These are phyloP conservation scores for Athelia sp. DNA, from an alignment of 1,284 basidiomycete species.

Conservation along the genomic window DNA sequence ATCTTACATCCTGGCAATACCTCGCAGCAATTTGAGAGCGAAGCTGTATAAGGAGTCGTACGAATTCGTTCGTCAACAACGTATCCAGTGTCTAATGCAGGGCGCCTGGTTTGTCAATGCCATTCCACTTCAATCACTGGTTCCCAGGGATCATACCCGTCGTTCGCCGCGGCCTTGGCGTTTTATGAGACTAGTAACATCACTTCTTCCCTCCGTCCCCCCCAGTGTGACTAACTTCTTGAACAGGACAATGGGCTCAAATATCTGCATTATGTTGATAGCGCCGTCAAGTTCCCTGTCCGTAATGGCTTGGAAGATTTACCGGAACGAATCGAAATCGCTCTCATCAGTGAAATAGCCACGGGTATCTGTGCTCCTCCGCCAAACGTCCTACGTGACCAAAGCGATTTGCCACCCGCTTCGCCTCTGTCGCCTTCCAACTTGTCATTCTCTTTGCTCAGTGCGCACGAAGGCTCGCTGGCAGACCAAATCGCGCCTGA, in stretches of 20 bases:
- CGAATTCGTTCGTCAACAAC: constrained; percentile 89
- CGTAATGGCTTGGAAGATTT: constrained; percentile 82
- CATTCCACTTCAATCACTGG: constrained; percentile 42
- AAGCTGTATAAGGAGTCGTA: constrained; percentile 90
- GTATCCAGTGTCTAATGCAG: constrained; percentile 82
- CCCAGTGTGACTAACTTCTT: constrained; percentile 2
- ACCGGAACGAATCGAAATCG: constrained; percentile 80
- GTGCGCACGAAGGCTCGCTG: constrained; percentile 68
- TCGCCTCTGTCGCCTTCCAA: constrained; percentile 57
- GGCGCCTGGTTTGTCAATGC: constrained; percentile 92
- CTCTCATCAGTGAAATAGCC: constrained; percentile 72
- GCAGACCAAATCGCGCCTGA: constrained; percentile 88
- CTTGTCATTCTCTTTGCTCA: constrained; percentile 77
- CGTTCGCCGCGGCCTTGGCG: constrained; percentile 66
- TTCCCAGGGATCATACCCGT: constrained; percentile 44
- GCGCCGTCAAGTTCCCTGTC: constrained; percentile 69
- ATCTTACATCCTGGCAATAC: constrained; percentile 3
- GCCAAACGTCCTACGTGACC: constrained; percentile 55
- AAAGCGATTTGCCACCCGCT: constrained; percentile 49
- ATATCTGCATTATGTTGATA: constrained; percentile 82
- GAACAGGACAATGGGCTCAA: constrained; percentile 69
- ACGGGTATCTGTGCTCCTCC: constrained; percentile 74
- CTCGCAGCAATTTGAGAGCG: constrained; percentile 70
- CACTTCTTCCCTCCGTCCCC: not conserved
- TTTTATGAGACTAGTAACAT: constrained; percentile 71